Conservation (phyloP, 1,139 yeast genomes). For the Arxiozyma telluris region DNA sequence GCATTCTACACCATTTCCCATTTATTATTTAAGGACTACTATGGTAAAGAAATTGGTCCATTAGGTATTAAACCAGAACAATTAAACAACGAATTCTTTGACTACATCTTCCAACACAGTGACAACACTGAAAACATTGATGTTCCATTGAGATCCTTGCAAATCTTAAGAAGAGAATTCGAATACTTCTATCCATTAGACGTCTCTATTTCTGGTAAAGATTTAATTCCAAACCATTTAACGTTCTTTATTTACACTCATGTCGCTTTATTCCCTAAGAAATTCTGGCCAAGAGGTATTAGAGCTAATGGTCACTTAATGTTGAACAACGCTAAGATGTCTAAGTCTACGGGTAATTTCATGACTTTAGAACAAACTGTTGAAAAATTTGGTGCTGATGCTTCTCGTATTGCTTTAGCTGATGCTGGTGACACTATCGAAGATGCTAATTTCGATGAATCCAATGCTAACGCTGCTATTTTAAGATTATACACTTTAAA, state of each 20-base stretch:
- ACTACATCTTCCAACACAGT: constrained; percentile 72
- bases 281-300: constrained; percentile 88
- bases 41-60: constrained; percentile 69
- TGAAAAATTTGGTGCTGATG: constrained; percentile 93
- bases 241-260: constrained; percentile 91
- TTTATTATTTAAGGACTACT: constrained; percentile 75
- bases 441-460: constrained; percentile 96
- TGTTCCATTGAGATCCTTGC: constrained; percentile 60
- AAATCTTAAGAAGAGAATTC: constrained; percentile 79
- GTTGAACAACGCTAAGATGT: constrained; percentile 95
- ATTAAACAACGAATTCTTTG: constrained; percentile 90
- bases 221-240: constrained; percentile 92
- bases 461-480: constrained; percentile 95
- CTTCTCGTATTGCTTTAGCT: constrained; percentile 93
- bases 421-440: constrained; percentile 98
- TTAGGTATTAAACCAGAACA: constrained; percentile 71
- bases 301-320: constrained; percentile 94
- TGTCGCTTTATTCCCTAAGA: constrained; percentile 85
- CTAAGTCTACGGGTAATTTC: constrained; percentile 95
- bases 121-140: constrained; percentile 44
- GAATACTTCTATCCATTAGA: constrained; percentile 94
- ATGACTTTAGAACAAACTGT: constrained; percentile 81
- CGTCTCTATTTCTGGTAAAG: constrained; percentile 88
- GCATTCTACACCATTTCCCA: constrained; percentile 90
- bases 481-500: constrained; percentile 84